phyloP scores from a whole-genome alignment of 495 filamentous ascomycete genomes.

The Tetracladium marchalianum region DNA sequence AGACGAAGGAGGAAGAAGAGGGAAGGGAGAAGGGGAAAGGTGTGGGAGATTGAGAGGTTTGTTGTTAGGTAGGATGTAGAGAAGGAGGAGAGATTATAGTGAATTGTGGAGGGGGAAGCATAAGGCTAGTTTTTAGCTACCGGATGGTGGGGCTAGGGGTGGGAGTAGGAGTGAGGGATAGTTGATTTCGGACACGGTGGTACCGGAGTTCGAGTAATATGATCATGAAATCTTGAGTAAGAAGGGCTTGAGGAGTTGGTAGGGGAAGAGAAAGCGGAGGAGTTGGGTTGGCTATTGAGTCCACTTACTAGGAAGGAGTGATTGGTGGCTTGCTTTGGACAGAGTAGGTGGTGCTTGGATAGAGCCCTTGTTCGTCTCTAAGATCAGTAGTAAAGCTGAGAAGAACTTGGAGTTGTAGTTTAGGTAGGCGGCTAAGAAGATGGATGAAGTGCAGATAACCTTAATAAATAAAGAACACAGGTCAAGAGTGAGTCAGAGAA shows the following conservation, averaged over 20 bases:
- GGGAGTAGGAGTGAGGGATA: slow-evolving; percentile 31
- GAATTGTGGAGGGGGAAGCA: slow-evolving; percentile 62
- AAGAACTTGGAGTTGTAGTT: no score
- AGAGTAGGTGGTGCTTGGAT: no score
- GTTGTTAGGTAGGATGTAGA: slow-evolving; percentile 46
- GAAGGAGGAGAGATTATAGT: slow-evolving; percentile 50
- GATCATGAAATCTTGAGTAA: slow-evolving; percentile 52
- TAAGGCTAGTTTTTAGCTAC: slow-evolving; percentile 49
- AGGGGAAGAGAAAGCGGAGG: slow-evolving; percentile 31
- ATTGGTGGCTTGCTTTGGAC: no score
- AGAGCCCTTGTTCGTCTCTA: no score
- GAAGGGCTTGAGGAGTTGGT: slow-evolving; percentile 37
- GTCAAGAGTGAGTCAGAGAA: no score
- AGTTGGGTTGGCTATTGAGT: slow-evolving; percentile 41
- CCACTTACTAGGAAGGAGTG: slow-evolving; percentile 6
- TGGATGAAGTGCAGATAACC: no score
- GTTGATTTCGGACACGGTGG: slow-evolving; percentile 57
- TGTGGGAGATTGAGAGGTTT: slow-evolving; percentile 47
- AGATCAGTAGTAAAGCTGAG: no score
- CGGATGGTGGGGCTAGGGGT: slow-evolving; percentile 27
- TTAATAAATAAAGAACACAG: no score
- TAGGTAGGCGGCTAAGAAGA: no score
- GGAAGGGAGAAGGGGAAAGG: slow-evolving; percentile 21
- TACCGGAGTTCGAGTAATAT: slow-evolving; percentile 55
- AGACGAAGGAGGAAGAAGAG: no score